Evolutionary conservation across 2,329 filamentous ascomycete genomes (phyloP).

Genomic region (Ceratocystis cacaofunesta): DNA sequence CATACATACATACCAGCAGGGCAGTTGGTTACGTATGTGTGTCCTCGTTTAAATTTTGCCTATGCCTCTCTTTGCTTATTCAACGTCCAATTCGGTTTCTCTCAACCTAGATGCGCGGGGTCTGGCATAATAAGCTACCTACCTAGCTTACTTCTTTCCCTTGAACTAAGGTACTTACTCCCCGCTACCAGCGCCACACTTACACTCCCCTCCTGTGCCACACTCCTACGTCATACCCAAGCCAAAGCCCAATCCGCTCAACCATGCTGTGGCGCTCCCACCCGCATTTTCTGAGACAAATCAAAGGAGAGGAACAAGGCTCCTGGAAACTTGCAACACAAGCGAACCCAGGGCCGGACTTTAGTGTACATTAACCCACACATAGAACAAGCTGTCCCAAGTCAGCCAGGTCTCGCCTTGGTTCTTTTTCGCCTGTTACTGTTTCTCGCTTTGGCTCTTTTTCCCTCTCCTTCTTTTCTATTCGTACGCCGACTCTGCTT

Average conservation of each 20-base stretch:
- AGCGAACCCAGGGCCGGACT: background rate
- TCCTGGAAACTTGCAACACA: constrained; percentile 1
- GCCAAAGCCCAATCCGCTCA: background rate
- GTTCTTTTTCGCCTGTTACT: background rate
- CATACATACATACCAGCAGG: background rate
- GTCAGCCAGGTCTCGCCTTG: background rate
- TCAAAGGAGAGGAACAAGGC: constrained; percentile 1
- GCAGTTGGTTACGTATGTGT: background rate
- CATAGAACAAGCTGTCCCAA: constrained; percentile 1
- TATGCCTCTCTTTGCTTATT: background rate
- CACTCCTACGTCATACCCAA: background rate
- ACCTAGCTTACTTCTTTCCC: too few species aligned
- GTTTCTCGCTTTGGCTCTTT: background rate
- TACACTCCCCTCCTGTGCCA: background rate
- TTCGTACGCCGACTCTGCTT: too few species aligned
- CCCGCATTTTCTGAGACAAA: constrained; percentile 2
- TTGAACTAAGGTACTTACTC: too few species aligned
- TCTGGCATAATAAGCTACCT: too few species aligned
- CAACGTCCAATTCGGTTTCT: background rate
- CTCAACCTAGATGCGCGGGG: too few species aligned
- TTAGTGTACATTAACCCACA: background rate
- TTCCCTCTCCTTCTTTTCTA: background rate
- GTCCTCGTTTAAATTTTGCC: background rate
- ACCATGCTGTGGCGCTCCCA: background rate
- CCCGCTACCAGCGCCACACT: background rate